These are phyloP conservation scores for Kwoniella shivajii DNA, from an alignment of 1,284 basidiomycete species.

Conservation along the genomic window DNA sequence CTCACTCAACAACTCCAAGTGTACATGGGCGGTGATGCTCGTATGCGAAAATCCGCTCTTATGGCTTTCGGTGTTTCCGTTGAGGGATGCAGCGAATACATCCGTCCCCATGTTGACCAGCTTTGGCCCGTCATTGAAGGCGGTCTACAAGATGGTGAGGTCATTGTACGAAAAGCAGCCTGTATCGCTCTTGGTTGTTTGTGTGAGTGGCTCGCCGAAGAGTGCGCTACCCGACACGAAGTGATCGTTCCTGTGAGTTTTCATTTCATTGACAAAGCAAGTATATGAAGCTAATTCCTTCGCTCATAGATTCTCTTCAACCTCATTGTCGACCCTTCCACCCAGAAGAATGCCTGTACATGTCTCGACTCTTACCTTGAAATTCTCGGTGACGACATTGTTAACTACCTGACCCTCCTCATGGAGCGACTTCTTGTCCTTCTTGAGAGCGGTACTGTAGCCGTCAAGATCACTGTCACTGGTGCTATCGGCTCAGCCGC, in stretches of 20 bases:
- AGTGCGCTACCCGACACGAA: conserved; percentile 81
- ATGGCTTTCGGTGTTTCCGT: conserved; percentile 95
- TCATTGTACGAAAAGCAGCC: conserved; percentile 87
- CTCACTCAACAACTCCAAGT: conserved; percentile 78
- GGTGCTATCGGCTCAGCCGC: conserved; percentile 98
- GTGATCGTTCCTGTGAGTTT: conserved; percentile 78
- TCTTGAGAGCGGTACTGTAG: conserved; percentile 79
- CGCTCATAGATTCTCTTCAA: conserved; percentile 74
- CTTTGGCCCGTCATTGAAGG: conserved; percentile 95
- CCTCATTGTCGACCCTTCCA: conserved; percentile 82
- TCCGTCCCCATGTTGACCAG: conserved; percentile 87
- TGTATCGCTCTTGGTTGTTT: conserved; percentile 94
- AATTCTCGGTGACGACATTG: conserved; percentile 83
- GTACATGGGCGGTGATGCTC: conserved; percentile 81
- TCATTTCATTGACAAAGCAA: not conserved
- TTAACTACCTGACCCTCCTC: conserved; percentile 87
- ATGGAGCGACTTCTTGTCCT: conserved; percentile 93
- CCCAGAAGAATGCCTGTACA: conserved; percentile 90
- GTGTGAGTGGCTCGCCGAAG: conserved; percentile 97
- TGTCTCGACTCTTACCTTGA: conserved; percentile 96
- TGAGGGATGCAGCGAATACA: conserved; percentile 97
- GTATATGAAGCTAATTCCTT: conserved; percentile 1
- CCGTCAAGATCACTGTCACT: conserved; percentile 93
- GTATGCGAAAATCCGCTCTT: conserved; percentile 86
- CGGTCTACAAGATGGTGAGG: conserved; percentile 81